Percentiles rank a stretch among this genome's conserved stretches.
These are phyloP conservation scores for Gynandropsis gynandra DNA, from an alignment of 345 rosid genomes.

Conservation along the genomic window DNA sequence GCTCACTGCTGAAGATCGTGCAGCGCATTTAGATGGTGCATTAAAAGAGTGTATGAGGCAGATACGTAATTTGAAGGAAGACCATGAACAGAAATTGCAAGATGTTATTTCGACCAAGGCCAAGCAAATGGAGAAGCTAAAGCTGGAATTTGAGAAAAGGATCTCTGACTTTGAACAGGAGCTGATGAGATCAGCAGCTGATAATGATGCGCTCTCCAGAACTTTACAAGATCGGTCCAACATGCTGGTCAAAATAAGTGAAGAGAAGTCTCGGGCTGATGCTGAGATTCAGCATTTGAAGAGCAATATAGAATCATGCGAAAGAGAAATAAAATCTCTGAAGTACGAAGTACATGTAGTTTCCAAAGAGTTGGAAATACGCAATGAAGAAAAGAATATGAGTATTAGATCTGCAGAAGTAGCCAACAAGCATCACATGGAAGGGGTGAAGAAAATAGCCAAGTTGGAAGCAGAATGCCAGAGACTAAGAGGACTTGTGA, in stretches of 20 bases:
- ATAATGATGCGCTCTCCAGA: conserved; percentile 64
- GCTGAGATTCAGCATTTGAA: conserved; percentile 72
- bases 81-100: conserved; percentile 66
- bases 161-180: conserved; percentile 56
- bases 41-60: conserved; percentile 88
- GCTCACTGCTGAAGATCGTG: conserved; percentile 76
- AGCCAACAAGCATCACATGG: conserved; percentile 86
- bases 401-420: conserved; percentile 83
- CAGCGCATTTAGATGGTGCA: conserved; percentile 78
- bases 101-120: conserved; percentile 48
- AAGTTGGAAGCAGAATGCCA: conserved; percentile 95
- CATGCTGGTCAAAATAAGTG: conserved; percentile 61
- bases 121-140: conserved; percentile 58
- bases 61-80: conserved; percentile 77
- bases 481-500: conserved; percentile 83
- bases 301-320: conserved; percentile 71
- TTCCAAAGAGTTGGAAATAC: conserved; percentile 83
- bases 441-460: conserved; percentile 80
- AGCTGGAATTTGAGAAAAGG: conserved; percentile 52
- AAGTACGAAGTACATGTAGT: conserved; percentile 76
- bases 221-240: conserved; percentile 78
- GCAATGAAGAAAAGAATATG: conserved; percentile 95
- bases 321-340: conserved; percentile 70
- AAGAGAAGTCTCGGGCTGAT: conserved; percentile 72
- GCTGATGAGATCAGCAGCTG: conserved; percentile 64